Evolutionary conservation across 345 rosid species (phyloP).

Genomic region (Pugionium cornutum): DNA sequence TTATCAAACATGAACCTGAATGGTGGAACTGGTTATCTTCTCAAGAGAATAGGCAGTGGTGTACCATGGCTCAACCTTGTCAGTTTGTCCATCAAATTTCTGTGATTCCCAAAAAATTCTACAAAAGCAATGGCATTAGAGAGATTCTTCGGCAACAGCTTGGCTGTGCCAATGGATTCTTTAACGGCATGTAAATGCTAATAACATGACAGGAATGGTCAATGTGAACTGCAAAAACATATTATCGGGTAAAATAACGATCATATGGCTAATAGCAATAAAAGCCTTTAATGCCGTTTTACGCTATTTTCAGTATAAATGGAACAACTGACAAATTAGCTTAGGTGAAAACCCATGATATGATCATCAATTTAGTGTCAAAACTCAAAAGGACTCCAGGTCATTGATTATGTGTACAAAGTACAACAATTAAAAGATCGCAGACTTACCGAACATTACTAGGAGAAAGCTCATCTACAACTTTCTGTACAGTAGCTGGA

Average conservation of each 20-base stretch:
- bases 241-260: background rate
- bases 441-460: constrained; percentile 58
- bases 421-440: background rate
- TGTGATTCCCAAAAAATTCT: constrained; percentile 95
- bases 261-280: constrained; percentile 4
- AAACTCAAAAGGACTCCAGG: background rate
- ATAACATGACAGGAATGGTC: constrained; percentile 2
- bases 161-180: background rate
- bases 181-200: constrained; percentile 2
- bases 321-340: no score
- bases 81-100: constrained; percentile 72
- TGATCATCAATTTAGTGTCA: background rate
- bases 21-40: constrained; percentile 47
- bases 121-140: constrained; percentile 32
- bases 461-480: constrained; percentile 61
- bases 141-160: no score
- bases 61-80: constrained; percentile 89
- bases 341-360: background rate
- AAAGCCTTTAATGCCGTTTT: background rate
- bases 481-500: constrained; percentile 53
- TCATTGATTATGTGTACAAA: no score
- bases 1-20: constrained; percentile 56
- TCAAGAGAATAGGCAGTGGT: constrained; percentile 72
- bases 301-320: background rate
- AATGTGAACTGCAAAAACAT: background rate